Conservation (phyloP, 345 rosid species). For the Citrus cavaleriei region DNA sequence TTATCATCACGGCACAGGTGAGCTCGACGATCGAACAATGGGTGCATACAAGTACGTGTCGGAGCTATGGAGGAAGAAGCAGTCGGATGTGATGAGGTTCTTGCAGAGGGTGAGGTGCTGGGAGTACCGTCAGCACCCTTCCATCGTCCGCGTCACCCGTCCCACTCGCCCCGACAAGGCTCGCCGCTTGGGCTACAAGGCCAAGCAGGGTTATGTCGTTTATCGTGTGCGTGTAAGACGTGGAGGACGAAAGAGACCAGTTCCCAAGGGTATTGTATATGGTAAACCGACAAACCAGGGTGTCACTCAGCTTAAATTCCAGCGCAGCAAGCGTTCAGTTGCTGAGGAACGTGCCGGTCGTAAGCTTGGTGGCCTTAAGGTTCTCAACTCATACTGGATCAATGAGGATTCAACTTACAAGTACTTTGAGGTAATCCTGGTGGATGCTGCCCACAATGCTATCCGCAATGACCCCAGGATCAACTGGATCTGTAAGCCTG, state of each 20-base stretch:
- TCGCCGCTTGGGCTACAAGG: slow-evolving; percentile 93
- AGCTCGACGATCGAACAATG: too few relatives aligned
- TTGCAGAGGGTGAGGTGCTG: slow-evolving; percentile 98
- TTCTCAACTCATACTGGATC: slow-evolving; percentile 82
- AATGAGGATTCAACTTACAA: slow-evolving; percentile 92
- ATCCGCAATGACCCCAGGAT: slow-evolving; percentile 75
- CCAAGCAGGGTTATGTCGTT: slow-evolving; percentile 82
- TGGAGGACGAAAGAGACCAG: slow-evolving; percentile 88
- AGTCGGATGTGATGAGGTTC: slow-evolving; percentile 98
- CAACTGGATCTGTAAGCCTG: slow-evolving; percentile 85
- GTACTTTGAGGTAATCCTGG: slow-evolving; percentile 70
- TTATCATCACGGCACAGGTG: too few relatives aligned
- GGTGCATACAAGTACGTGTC: slow-evolving; percentile 97
- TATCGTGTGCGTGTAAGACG: slow-evolving; percentile 87
- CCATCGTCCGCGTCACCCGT: slow-evolving; percentile 83
- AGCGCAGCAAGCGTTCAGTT: slow-evolving; percentile 77
- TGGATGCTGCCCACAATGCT: slow-evolving; percentile 70
- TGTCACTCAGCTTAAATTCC: slow-evolving; percentile 80
- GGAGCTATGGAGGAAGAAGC: slow-evolving; percentile 99
- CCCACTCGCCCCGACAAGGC: slow-evolving; percentile 99
- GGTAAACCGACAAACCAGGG: slow-evolving; percentile 92
- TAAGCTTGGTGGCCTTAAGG: slow-evolving; percentile 68
- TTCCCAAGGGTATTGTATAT: slow-evolving; percentile 86
- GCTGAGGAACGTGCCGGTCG: slow-evolving; percentile 88
- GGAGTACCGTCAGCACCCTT: slow-evolving; percentile 97